Evolutionary conservation across 148 eudicot genomes (phyloP).

Genomic region (Spergularia bocconei): DNA sequence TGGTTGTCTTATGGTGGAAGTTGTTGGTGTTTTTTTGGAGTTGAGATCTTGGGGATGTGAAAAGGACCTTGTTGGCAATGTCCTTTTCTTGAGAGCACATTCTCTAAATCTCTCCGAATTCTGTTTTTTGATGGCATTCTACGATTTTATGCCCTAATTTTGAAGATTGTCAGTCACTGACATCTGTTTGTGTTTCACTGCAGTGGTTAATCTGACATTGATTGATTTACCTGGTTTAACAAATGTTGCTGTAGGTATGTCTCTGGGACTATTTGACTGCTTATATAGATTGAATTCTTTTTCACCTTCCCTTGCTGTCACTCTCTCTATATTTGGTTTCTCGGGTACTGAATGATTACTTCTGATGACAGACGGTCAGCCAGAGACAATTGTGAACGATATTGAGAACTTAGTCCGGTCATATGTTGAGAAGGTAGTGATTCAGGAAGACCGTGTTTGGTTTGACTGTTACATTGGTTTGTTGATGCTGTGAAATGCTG

Average conservation of each 20-base stretch:
- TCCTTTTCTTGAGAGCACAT: neutral
- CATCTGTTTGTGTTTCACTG: conserved; percentile 14
- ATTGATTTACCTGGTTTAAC: conserved; percentile 73
- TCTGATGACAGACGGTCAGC: conserved; percentile 66
- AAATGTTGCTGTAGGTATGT: conserved; percentile 65
- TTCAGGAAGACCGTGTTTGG: neutral
- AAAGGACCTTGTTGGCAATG: too few species aligned
- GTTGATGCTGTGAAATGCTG: neutral
- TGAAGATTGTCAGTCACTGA: conserved; percentile 1
- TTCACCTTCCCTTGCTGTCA: neutral
- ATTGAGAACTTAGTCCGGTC: conserved; percentile 76
- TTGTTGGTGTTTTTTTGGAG: neutral
- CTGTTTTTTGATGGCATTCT: neutral
- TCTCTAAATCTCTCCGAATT: neutral
- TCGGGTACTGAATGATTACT: neutral
- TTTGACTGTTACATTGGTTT: neutral
- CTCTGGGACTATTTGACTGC: neutral
- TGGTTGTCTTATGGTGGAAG: neutral
- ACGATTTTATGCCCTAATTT: neutral
- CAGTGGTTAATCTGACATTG: conserved; percentile 71
- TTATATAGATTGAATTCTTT: neutral
- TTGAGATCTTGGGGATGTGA: neutral
- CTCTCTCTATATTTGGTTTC: neutral
- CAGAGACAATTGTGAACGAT: conserved; percentile 67
- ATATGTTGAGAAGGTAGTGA: conserved; percentile 69